Base-by-base conservation (phyloP, 2,329 filamentous ascomycete genomes). In the Trichoderma endophyticum region DNA sequence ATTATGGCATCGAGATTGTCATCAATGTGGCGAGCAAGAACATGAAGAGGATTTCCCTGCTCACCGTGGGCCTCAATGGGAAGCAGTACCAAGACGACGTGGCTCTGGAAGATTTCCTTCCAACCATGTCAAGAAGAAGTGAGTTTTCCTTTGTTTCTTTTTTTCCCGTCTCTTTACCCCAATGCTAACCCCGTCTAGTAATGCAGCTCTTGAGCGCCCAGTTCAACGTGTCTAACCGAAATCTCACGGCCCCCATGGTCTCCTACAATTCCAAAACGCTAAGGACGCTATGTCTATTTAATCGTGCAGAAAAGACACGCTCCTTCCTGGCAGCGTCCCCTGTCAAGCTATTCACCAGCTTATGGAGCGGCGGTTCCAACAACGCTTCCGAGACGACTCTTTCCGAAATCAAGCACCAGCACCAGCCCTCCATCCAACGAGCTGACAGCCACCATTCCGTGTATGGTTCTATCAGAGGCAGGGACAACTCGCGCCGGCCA, bases 301-400 rank as follows among this genome's bases (percentile, higher is more conserved):
- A 89, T 36, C 87, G 91, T 54, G 86, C 87, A 0, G 89, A 91
- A 77, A 92, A 89, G 79, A 87, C 89, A 12, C 87, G 87, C 70
- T 90, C 90, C 0, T 93, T 93, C 78, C 87, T 95, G 11, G 90
- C 90, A 5, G 89, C 91, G n/a, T 98, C 95, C 1, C 95, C 95
- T 0, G 93, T 97, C 62, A 98, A 98, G 80, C 86, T 97, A 77
- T 85, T 98, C 18, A 97, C 95, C 0, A 97, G 88, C 77, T 89
- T 98, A 69, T 89, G 97, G 76, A 88, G 89, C 39, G 88, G 89
- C 28, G 88, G 86, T 71, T 86, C 85, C 39, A 86, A 84, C 73
- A 83, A 81, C 43, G 51, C 75, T 2, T 70, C 76, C 11, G 80
- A 80, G 4, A 72, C 77, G 6, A 74, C 74, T 11, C 73, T 77